These are phyloP conservation scores for Calonectria multiphialidica DNA, from an alignment of 2,329 filamentous ascomycete genomes.

Conservation along the genomic window DNA sequence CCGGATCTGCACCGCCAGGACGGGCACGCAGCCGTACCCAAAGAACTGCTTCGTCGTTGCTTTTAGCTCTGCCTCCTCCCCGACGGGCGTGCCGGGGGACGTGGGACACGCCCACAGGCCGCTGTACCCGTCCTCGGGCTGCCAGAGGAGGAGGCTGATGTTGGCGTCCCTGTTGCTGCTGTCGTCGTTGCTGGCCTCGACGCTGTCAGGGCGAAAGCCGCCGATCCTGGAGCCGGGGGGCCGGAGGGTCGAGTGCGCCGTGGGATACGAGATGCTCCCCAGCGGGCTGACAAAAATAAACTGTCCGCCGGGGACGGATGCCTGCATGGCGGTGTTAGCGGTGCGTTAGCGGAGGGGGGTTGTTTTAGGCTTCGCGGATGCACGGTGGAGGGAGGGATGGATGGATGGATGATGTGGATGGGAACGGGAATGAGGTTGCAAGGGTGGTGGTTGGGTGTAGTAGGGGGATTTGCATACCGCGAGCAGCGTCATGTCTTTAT, in stretches of 20 bases:
- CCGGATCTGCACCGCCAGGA: conserved; percentile 49
- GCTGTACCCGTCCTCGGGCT: conserved; percentile 27
- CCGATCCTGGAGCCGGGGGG: conserved; percentile 63
- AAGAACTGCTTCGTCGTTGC: conserved; percentile 40
- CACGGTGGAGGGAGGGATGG: background rate
- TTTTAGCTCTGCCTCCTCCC: conserved; percentile 40
- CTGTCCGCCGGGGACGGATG: conserved; percentile 73
- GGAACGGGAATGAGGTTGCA: background rate
- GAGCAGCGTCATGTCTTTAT: conserved; percentile 43
- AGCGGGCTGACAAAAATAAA: conserved; percentile 67
- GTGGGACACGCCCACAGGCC: conserved; percentile 47
- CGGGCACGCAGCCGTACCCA: conserved; percentile 45
- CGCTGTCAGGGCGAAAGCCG: conserved; percentile 57
- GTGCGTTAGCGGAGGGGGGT: background rate
- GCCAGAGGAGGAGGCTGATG: conserved; percentile 41
- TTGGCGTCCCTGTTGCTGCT: conserved; percentile 38
- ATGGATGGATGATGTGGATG: background rate
- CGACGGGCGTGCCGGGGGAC: conserved; percentile 21
- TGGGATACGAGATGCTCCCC: conserved; percentile 68
- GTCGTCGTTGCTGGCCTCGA: conserved; percentile 38
- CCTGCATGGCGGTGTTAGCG: conserved; percentile 41
- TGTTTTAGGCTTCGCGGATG: background rate
- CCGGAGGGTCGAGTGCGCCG: conserved; percentile 64
- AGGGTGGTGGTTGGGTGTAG: background rate
- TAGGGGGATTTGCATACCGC: conserved; percentile 33